Conservation (phyloP, 2,329 filamentous ascomycete species). For the Colletotrichum caudatum region DNA sequence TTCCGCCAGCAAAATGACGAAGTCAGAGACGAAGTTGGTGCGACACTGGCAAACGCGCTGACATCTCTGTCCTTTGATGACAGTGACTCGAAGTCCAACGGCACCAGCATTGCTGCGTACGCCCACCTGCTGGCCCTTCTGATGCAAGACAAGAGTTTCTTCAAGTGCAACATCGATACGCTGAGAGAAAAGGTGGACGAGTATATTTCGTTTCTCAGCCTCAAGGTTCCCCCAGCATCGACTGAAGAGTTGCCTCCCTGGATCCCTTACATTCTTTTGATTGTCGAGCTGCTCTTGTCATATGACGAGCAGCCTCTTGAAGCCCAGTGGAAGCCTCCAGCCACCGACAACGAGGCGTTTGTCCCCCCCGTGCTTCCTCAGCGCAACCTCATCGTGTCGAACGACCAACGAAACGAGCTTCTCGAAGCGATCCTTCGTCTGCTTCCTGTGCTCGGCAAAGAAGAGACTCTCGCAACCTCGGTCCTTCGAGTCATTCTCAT, state of each 20-base stretch:
- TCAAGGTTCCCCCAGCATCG: conserved; percentile 53
- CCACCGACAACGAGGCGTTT: conserved; percentile 60
- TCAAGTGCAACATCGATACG: conserved; percentile 78
- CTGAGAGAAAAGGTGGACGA: conserved; percentile 82
- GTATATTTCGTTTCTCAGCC: conserved; percentile 82
- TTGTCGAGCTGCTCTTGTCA: conserved; percentile 90
- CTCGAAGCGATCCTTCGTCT: conserved; percentile 85
- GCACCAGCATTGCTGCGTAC: conserved; percentile 81
- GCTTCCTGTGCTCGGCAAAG: conserved; percentile 87
- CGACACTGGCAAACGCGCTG: conserved; percentile 85
- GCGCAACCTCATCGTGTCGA: conserved; percentile 64
- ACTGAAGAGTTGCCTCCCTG: conserved; percentile 86
- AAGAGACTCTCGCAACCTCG: conserved; percentile 85
- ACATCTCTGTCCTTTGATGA: conserved; percentile 75
- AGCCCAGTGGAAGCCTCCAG: conserved; percentile 75
- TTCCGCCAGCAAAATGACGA: conserved; percentile 67
- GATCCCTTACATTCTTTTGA: conserved; percentile 90
- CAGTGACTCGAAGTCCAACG: conserved; percentile 73
- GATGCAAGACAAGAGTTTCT: conserved; percentile 85
- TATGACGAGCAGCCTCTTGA: conserved; percentile 86
- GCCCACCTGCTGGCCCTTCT: conserved; percentile 91
- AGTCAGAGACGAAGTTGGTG: conserved; percentile 78
- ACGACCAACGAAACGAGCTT: conserved; percentile 76
- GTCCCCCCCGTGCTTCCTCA: conserved; percentile 65
- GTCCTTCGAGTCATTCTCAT: conserved; percentile 87